Percentiles rank a stretch among this genome's conserved stretches.
Evolutionary conservation across 371 early-diverging fungal species (phyloP).

Genomic region (Mucor irregularis): DNA sequence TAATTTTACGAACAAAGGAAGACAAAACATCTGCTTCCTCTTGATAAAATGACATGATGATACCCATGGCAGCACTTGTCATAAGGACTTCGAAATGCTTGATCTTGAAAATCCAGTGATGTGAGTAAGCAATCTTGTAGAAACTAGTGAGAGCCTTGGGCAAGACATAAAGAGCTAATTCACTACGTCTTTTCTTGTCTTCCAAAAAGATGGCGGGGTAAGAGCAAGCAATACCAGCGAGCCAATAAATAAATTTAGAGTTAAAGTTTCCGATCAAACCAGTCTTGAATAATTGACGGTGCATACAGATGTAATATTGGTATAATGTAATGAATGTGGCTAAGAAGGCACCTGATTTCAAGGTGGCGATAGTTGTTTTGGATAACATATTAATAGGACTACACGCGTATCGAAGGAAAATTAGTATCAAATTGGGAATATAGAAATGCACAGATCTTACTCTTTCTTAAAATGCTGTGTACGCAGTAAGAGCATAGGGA

Average conservation of each 20-base stretch:
- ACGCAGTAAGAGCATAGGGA: slow-evolving; percentile 65
- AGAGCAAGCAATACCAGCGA: slow-evolving; percentile 58
- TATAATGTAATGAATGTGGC: slow-evolving; percentile 62
- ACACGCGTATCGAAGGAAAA: no score
- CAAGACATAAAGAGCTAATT: slow-evolving; percentile 68
- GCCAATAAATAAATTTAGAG: slow-evolving; percentile 65
- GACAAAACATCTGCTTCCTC: slow-evolving; percentile 62
- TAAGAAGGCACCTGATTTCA: slow-evolving; percentile 65
- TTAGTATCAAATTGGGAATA: not conserved
- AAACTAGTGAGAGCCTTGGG: slow-evolving; percentile 64
- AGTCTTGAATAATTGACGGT: slow-evolving; percentile 55
- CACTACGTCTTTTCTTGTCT: slow-evolving; percentile 65
- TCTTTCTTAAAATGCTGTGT: slow-evolving; percentile 53
- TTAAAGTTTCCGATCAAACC: slow-evolving; percentile 38
- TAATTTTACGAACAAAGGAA: slow-evolving; percentile 56
- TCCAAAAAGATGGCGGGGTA: slow-evolving; percentile 67
- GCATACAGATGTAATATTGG: slow-evolving; percentile 62
- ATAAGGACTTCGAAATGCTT: slow-evolving; percentile 58
- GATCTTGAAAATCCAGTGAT: slow-evolving; percentile 58
- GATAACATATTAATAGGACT: slow-evolving; percentile 53
- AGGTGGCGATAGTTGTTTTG: slow-evolving; percentile 52
- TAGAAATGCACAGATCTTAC: slow-evolving; percentile 33
- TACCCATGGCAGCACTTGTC: slow-evolving; percentile 53
- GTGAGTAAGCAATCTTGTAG: slow-evolving; percentile 59
- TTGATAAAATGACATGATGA: slow-evolving; percentile 66